Evolutionary conservation across 768 basidiomycete species (phyloP).

Genomic region (Psilocybe azurescens): DNA sequence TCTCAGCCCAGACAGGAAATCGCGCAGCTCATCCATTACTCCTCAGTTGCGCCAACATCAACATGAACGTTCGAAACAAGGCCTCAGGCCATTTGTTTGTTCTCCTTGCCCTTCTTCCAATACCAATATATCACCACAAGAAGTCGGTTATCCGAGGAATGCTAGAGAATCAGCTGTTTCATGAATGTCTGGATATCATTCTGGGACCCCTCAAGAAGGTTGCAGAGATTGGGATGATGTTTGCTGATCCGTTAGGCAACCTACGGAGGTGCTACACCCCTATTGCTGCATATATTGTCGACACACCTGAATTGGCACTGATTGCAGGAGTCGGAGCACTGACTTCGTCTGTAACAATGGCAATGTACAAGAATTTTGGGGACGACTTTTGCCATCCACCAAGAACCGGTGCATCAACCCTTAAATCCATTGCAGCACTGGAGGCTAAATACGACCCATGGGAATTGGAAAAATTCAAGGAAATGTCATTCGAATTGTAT

Average conservation of each 20-base stretch:
- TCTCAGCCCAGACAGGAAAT: conserved; percentile 35
- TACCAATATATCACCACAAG: conserved; percentile 26
- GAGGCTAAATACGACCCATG: conserved; percentile 22
- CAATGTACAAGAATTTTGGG: conserved; percentile 34
- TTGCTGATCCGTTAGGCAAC: conserved; percentile 33
- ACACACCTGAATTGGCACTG: conserved; percentile 32
- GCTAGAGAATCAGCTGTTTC: conserved; percentile 31
- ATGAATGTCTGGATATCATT: conserved; percentile 34
- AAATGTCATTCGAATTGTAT: conserved; percentile 22
- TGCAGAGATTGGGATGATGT: conserved; percentile 28
- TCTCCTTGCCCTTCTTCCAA: conserved; percentile 34
- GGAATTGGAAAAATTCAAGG: conserved; percentile 29
- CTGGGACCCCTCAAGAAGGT: conserved; percentile 33
- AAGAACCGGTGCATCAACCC: conserved; percentile 25
- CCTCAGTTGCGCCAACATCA: conserved; percentile 36
- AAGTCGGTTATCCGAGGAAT: conserved; percentile 28
- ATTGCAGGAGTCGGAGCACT: conserved; percentile 33
- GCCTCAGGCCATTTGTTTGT: conserved; percentile 34
- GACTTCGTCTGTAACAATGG: conserved; percentile 36
- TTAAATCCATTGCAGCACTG: conserved; percentile 20
- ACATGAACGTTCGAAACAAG: conserved; percentile 33
- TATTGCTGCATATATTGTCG: conserved; percentile 27
- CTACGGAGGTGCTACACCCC: conserved; percentile 30
- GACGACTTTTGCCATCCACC: conserved; percentile 32
- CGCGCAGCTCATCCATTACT: conserved; percentile 36